Evolutionary conservation across 139 green algal genomes (phyloP).

Genomic region (Astrephomene gubernaculifera): DNA sequence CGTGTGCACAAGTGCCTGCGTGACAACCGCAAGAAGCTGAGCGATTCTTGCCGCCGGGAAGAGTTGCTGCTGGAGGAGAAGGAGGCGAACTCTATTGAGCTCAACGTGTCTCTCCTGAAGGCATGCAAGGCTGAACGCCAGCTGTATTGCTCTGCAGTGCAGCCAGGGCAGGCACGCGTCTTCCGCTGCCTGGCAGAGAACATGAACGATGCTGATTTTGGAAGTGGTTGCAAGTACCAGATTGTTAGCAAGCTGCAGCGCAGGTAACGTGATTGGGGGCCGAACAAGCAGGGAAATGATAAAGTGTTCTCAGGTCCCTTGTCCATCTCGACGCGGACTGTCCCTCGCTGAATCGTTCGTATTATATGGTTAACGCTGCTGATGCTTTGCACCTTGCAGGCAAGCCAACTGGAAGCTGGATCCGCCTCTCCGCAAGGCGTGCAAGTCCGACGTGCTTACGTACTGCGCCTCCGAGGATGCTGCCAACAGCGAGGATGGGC

Average conservation of each 20-base stretch:
- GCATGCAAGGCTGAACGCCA: slow-evolving; percentile 68
- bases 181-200: slow-evolving; percentile 84
- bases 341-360: not conserved
- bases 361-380: too few relatives aligned
- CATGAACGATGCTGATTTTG: slow-evolving; percentile 81
- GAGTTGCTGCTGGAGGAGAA: slow-evolving; percentile 80
- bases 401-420: slow-evolving; percentile 84
- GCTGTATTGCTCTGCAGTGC: slow-evolving; percentile 75
- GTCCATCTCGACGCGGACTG: too few relatives aligned
- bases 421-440: slow-evolving; percentile 72
- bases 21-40: slow-evolving; percentile 72
- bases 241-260: slow-evolving; percentile 73
- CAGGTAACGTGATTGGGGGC: too few relatives aligned
- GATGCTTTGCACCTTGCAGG: slow-evolving; percentile 28
- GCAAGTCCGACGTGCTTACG: slow-evolving; percentile 64
- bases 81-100: slow-evolving; percentile 70
- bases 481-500: slow-evolving; percentile 49
- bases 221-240: slow-evolving; percentile 65
- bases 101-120: slow-evolving; percentile 69
- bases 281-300: too few relatives aligned
- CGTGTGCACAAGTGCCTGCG: slow-evolving; percentile 86
- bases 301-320: too few relatives aligned
- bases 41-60: slow-evolving; percentile 75
- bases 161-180: slow-evolving; percentile 66
- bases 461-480: slow-evolving; percentile 71